These are phyloP conservation scores for Cordyceps javanica DNA, from an alignment of 2,329 filamentous ascomycete species.

Conservation along the genomic window DNA sequence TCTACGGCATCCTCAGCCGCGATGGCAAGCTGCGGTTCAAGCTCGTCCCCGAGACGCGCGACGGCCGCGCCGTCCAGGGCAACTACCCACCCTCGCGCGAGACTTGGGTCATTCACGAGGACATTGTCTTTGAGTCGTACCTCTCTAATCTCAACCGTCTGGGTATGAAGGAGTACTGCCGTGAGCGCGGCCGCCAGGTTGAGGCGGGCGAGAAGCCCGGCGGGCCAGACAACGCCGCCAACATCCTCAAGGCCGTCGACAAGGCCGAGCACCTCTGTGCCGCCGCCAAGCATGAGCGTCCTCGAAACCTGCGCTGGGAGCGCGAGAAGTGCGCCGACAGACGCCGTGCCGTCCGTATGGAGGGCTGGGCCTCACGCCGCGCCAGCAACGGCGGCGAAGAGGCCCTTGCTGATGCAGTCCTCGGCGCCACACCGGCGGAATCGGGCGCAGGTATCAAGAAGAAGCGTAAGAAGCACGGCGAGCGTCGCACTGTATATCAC, in stretches of 20 bases:
- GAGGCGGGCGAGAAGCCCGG: constrained; percentile 3
- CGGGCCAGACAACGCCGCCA: constrained; percentile 6
- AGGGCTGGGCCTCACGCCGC: constrained; percentile 2
- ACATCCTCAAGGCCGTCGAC: constrained; percentile 13
- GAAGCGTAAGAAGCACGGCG: constrained; percentile 8
- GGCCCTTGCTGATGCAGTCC: not conserved
- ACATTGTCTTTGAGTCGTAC: constrained; percentile 10
- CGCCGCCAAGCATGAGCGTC: constrained; percentile 4
- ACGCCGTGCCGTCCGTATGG: constrained; percentile 7
- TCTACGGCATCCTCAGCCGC: constrained; percentile 13
- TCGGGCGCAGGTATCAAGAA: not conserved
- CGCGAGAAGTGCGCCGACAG: constrained; percentile 11
- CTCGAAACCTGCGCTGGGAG: constrained; percentile 12
- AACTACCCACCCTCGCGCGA: constrained; percentile 8
- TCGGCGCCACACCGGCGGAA: not conserved
- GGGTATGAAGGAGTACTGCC: constrained; percentile 13
- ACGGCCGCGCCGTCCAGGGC: constrained; percentile 3
- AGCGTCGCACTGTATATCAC: constrained; percentile 9
- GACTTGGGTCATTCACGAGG: constrained; percentile 10
- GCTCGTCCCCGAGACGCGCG: constrained; percentile 12
- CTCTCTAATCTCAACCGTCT: constrained; percentile 11
- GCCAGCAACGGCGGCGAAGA: not conserved
- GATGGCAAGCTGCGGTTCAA: constrained; percentile 13
- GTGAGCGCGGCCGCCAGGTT: constrained; percentile 6
- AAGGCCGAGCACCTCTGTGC: constrained; percentile 5